phyloP scores from a whole-genome alignment of 805 yeast genomes.

The Metschnikowia rubicola region DNA sequence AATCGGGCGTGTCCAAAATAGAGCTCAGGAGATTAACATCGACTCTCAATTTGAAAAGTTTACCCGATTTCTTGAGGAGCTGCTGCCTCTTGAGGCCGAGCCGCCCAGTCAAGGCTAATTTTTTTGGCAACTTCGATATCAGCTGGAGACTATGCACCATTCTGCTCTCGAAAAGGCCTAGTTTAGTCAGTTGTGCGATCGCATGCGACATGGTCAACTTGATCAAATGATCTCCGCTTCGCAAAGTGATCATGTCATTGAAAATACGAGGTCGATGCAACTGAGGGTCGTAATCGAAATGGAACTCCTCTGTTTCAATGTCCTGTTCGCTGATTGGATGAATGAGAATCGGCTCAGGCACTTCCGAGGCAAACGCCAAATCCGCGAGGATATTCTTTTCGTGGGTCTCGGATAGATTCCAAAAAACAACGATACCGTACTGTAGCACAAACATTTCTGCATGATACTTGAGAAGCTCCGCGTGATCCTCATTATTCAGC shows the following conservation, averaged over 20 bases:
- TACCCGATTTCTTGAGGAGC: slow-evolving; percentile 82
- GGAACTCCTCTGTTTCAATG: slow-evolving; percentile 87
- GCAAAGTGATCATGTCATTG: slow-evolving; percentile 89
- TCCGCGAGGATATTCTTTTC: slow-evolving; percentile 94
- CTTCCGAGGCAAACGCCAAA: slow-evolving; percentile 61
- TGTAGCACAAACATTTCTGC: slow-evolving; percentile 88
- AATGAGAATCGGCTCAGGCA: slow-evolving; percentile 49
- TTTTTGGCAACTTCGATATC: slow-evolving; percentile 85
- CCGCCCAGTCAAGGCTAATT: slow-evolving; percentile 85
- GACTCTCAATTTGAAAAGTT: slow-evolving; percentile 82
- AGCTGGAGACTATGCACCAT: slow-evolving; percentile 81
- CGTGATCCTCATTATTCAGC: slow-evolving; percentile 15
- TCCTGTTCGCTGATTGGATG: slow-evolving; percentile 83
- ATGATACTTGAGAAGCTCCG: slow-evolving; percentile 54
- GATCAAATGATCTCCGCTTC: slow-evolving; percentile 88
- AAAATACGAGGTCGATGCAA: slow-evolving; percentile 71
- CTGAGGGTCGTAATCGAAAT: slow-evolving; percentile 64
- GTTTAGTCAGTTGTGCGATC: slow-evolving; percentile 91
- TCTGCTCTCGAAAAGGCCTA: slow-evolving; percentile 86
- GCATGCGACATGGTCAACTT: slow-evolving; percentile 94
- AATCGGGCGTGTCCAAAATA: slow-evolving; percentile 91
- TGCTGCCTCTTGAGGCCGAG: slow-evolving; percentile 83
- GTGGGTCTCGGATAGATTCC: slow-evolving; percentile 92
- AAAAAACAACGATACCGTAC: slow-evolving; percentile 95
- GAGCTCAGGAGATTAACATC: slow-evolving; percentile 91